Conservation (phyloP, 139 green algal species). For the Picochlorum costavermella region DNA sequence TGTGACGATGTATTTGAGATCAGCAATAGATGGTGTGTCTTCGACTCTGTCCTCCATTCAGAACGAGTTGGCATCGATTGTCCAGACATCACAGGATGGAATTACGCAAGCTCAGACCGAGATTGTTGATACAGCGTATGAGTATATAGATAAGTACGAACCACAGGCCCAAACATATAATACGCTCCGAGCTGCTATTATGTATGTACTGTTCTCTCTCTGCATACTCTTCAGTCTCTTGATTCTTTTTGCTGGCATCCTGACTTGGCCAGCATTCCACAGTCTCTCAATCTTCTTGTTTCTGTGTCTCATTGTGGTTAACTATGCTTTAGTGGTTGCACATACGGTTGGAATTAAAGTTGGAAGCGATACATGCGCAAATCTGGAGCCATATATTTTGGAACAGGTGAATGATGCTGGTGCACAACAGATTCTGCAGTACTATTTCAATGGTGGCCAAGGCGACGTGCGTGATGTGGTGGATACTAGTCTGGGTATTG, state of each 20-base stretch:
- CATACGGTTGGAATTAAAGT: conserved; percentile 19
- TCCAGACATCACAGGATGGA: not conserved
- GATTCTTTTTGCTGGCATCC: not conserved
- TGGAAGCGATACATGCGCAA: conserved; percentile 8
- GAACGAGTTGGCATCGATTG: not conserved
- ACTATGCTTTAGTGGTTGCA: conserved; percentile 6
- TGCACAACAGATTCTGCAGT: not conserved
- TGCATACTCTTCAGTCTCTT: not conserved
- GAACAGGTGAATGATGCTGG: not conserved
- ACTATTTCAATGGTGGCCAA: conserved; percentile 9
- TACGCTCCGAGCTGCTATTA: conserved; percentile 1
- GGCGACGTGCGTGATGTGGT: not conserved
- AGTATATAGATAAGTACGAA: conserved; percentile 10
- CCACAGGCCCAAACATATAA: not conserved
- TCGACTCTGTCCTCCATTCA: not conserved
- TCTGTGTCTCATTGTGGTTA: conserved; percentile 7
- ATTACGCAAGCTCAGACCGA: not conserved
- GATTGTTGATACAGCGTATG: not conserved
- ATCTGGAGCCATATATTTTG: conserved; percentile 20
- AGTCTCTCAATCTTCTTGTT: conserved; percentile 11
- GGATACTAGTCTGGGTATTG: not conserved
- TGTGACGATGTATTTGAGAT: too few species aligned
- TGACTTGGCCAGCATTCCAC: conserved; percentile 1
- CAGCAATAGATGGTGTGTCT: not conserved
- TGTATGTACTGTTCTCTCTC: conserved; percentile 17